Conservation (phyloP, 208 protist genomes). For the Vickermania ingenoplastis region DNA sequence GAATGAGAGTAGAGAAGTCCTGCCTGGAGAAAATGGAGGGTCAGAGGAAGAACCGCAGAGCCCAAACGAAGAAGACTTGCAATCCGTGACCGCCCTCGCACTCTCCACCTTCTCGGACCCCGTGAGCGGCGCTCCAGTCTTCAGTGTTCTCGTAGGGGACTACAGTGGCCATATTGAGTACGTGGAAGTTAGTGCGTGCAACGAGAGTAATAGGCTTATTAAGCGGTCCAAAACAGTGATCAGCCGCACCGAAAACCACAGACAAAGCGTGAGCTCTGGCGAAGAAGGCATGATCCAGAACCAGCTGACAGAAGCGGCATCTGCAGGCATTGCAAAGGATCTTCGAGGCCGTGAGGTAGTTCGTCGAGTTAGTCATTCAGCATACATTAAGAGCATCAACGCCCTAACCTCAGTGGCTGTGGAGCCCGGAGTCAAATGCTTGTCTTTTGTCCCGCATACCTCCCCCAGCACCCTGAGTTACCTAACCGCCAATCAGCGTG, state of each 20-base stretch:
- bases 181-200: slow-evolving; percentile 49
- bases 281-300: slow-evolving; percentile 11
- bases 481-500: slow-evolving; percentile 75
- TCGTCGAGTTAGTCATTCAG: slow-evolving; percentile 72
- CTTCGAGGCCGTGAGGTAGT: slow-evolving; percentile 52
- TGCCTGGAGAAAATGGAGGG: neutral
- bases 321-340: slow-evolving; percentile 9
- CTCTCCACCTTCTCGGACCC: slow-evolving; percentile 68
- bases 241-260: neutral
- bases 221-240: slow-evolving; percentile 2
- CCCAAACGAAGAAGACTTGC: slow-evolving; percentile 25
- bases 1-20: neutral
- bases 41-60: slow-evolving; percentile 1
- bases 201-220: slow-evolving; percentile 27
- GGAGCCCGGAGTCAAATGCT: slow-evolving; percentile 61
- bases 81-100: slow-evolving; percentile 48
- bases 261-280: neutral
- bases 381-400: slow-evolving; percentile 76
- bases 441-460: slow-evolving; percentile 46
- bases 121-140: slow-evolving; percentile 46
- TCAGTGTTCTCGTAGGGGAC: slow-evolving; percentile 72
- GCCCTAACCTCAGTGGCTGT: slow-evolving; percentile 73
- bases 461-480: slow-evolving; percentile 80
- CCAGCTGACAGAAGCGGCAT: slow-evolving; percentile 12
- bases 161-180: slow-evolving; percentile 75